Percentiles rank a stretch among this genome's conserved stretches.
Evolutionary conservation across 768 basidiomycete genomes (phyloP).

Genomic region (Lentinula detonsa): DNA sequence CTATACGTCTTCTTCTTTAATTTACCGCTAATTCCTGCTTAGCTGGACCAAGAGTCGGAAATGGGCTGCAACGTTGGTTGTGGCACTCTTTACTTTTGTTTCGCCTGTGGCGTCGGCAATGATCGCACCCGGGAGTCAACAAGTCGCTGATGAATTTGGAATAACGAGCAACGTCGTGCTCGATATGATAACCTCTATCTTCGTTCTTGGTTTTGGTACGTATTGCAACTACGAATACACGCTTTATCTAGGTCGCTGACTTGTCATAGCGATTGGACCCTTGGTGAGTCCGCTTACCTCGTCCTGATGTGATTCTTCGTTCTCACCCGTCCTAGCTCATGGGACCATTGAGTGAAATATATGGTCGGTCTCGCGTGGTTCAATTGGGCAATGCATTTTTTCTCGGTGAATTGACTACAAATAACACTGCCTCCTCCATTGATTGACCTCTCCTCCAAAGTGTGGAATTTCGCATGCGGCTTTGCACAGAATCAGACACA

Average conservation of each 20-base stretch:
- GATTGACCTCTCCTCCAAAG: conserved; percentile 17
- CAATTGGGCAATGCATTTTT: conserved; percentile 64
- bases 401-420: conserved; percentile 34
- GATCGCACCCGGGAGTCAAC: conserved; percentile 57
- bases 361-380: conserved; percentile 55
- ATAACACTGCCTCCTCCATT: not conserved
- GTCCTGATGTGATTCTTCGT: not conserved
- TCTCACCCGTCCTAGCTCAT: conserved; percentile 23
- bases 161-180: conserved; percentile 42
- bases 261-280: conserved; percentile 42
- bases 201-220: conserved; percentile 56
- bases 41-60: conserved; percentile 56
- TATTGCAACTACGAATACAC: not conserved
- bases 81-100: conserved; percentile 66
- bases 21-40: not conserved
- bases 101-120: conserved; percentile 68
- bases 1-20: not conserved
- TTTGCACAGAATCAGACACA: conserved; percentile 38
- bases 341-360: conserved; percentile 69
- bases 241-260: not conserved
- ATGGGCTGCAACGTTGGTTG: conserved; percentile 61
- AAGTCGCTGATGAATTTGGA: conserved; percentile 48
- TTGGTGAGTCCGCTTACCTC: conserved; percentile 23
- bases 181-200: conserved; percentile 56
- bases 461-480: conserved; percentile 40